These are phyloP conservation scores for Medicago ruthenica DNA, from an alignment of 306 rosid species.

Conservation along the genomic window DNA sequence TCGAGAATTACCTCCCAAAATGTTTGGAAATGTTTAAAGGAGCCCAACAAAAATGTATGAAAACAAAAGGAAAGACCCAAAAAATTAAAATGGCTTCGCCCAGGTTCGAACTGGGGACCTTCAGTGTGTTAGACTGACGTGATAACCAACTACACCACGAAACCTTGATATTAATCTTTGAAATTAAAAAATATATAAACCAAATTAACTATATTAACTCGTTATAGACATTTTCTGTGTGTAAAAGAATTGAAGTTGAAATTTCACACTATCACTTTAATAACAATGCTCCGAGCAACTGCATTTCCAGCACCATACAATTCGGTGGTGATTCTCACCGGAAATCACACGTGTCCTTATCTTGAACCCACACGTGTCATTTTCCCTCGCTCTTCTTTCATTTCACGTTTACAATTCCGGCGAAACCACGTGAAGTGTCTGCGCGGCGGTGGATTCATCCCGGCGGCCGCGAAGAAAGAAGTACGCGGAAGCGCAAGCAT, in stretches of 20 bases:
- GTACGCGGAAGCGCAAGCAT: slow-evolving; percentile 31
- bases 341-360: slow-evolving; percentile 27
- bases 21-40: too few relatives aligned
- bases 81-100: slow-evolving; percentile 41
- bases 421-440: slow-evolving; percentile 34
- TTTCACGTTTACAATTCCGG: slow-evolving; percentile 37
- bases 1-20: too few relatives aligned
- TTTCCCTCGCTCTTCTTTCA: slow-evolving; percentile 26
- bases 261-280: background rate
- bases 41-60: too few relatives aligned
- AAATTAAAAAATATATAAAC: rapidly evolving
- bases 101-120: slow-evolving; percentile 84
- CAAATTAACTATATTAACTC: background rate
- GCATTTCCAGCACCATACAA: slow-evolving; percentile 45
- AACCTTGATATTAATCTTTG: background rate
- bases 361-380: slow-evolving; percentile 28
- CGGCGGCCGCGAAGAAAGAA: slow-evolving; percentile 38
- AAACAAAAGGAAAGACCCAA: too few relatives aligned
- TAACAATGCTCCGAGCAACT: slow-evolving; percentile 52
- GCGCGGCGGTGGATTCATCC: slow-evolving; percentile 29
- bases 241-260: background rate
- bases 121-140: slow-evolving; percentile 99
- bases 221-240: background rate
- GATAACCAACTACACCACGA: slow-evolving; percentile 88
- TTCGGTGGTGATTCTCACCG: slow-evolving; percentile 27